A percentile compares a stretch with the other conserved stretches of the same genome.
These are phyloP conservation scores for Aspergillus bombycis DNA, from an alignment of 2,329 filamentous ascomycete genomes.

Conservation along the genomic window DNA sequence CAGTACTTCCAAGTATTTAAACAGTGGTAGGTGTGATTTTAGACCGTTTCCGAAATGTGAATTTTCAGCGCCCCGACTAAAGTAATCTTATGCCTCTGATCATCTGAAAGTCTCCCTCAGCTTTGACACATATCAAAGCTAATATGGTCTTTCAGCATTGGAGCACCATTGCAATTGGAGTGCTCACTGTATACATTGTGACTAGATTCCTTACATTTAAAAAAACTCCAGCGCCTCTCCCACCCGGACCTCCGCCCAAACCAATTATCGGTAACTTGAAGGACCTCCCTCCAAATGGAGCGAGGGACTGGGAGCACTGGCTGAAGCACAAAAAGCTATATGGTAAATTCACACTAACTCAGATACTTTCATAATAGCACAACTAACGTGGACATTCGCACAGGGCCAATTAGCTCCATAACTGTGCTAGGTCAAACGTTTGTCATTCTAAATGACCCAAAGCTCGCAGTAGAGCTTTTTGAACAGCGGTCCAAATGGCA, in stretches of 20 bases:
- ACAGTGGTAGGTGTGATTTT: neutral
- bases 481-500: neutral
- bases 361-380: neutral
- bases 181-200: neutral
- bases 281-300: neutral
- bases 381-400: neutral
- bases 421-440: neutral
- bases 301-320: neutral
- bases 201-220: neutral
- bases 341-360: neutral
- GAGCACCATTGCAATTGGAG: neutral
- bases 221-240: neutral
- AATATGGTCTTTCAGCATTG: neutral
- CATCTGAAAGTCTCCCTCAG: too few species aligned
- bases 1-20: neutral
- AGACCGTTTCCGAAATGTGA: neutral
- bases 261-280: neutral
- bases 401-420: neutral
- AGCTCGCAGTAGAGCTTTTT: neutral
- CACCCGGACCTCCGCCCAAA: neutral
- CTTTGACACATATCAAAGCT: neutral
- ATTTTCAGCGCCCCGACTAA: neutral
- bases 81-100: neutral
- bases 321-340: neutral
- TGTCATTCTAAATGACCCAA: neutral